Base-by-base conservation (phyloP, 1,284 basidiomycete genomes). In the Ganoderma multipileum region DNA sequence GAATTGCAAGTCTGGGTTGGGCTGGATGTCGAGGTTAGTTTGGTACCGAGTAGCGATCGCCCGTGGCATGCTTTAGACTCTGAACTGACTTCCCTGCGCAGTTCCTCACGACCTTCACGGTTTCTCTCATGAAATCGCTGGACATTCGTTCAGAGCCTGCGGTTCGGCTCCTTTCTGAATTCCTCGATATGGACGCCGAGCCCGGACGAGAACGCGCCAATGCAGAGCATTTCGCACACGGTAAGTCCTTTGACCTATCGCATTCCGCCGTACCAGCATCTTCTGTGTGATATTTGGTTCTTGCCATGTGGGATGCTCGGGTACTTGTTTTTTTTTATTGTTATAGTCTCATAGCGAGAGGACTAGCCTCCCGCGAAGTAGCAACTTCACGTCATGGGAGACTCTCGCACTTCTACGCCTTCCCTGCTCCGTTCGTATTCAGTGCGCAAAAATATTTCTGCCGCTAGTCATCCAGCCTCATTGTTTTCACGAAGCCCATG, bases 161-260 rank as follows among this genome's bases (percentile, higher is more conserved):
- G 39, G 85, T 96, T 57, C 91, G 93, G 73, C 81, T 96, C 12
- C 83, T 97, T 5, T 84, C 92, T 14, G 95, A 96, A 73, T 95
- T 95, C 79, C 83, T 97, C 44, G 95, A 96, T 76, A 85, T 94
- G 79, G 91, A 92, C 71, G 78, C 81, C 16, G 72, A 75, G 63
- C 68, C 66, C 60, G 84, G 86, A 63, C 89, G 87, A 16, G 83
- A 83, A 66, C 87, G 87, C 67, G 80, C 83, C 42, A 92, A 92
- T 72, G 92, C 95, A 12, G 95, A 97, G 76, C 95, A 96, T 79
- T 95, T 97, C 80, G 92, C 91, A 9, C 95, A 97, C 81, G 93
- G 93, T 93, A 73, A 75, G 86, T 78, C 20, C 70, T 65, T 23
- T 23, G 16, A 50, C 42, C 14, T 5, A 6, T 60, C 58, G 23